A percentile compares a stretch with the other conserved stretches of the same genome.
Evolutionary conservation across 2,329 filamentous ascomycete species (phyloP).

Genomic region (Neocatenulostroma microsporum): DNA sequence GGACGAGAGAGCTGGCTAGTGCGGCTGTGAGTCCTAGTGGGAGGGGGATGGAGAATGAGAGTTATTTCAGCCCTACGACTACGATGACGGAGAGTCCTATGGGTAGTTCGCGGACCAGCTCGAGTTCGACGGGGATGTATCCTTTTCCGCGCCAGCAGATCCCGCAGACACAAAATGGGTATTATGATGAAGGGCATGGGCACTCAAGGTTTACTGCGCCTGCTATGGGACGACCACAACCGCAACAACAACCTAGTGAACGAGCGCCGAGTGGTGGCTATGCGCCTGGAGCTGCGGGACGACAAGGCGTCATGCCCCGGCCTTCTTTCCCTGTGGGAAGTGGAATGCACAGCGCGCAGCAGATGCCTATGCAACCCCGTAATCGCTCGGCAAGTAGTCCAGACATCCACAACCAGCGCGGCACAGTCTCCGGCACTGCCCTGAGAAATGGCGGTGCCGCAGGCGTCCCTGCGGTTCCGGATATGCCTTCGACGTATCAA

Average conservation of each 20-base stretch:
- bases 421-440: slow-evolving; percentile 36
- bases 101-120: slow-evolving; percentile 57
- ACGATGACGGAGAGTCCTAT: slow-evolving; percentile 62
- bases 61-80: slow-evolving; percentile 88
- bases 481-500: slow-evolving; percentile 25
- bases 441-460: slow-evolving; percentile 16
- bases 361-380: slow-evolving; percentile 45
- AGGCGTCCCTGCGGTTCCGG: too few relatives aligned
- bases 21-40: slow-evolving; percentile 24
- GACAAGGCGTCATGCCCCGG: slow-evolving; percentile 53
- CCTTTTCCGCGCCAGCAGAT: slow-evolving; percentile 69
- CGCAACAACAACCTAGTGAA: too few relatives aligned
- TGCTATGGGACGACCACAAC: slow-evolving; percentile 63
- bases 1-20: slow-evolving; percentile 41
- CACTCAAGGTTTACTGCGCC: slow-evolving; percentile 70
- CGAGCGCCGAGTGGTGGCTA: slow-evolving; percentile 46
- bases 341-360: slow-evolving; percentile 49
- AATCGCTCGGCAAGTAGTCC: slow-evolving; percentile 89
- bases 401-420: slow-evolving; percentile 68
- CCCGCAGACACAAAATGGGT: slow-evolving; percentile 51
- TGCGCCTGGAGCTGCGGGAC: slow-evolving; percentile 43
- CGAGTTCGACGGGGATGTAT: slow-evolving; percentile 62
- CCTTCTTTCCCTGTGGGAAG: slow-evolving; percentile 58
- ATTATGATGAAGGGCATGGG: slow-evolving; percentile 52
- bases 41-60: slow-evolving; percentile 63